Base-by-base conservation (phyloP, 2,329 filamentous ascomycete genomes). In the Thermothelomyces thermophilus region DNA sequence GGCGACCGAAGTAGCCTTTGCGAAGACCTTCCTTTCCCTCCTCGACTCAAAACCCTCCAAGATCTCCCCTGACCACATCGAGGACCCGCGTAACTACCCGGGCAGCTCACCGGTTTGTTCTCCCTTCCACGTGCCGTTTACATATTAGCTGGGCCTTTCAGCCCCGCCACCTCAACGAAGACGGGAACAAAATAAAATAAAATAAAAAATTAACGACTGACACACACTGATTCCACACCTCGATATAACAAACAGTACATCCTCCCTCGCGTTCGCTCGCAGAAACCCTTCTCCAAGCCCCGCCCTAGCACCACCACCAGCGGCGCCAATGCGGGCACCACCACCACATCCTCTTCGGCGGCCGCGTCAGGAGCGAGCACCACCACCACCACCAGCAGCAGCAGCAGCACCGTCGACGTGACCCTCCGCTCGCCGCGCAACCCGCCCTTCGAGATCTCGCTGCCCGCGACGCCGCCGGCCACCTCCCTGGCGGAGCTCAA, bases 51-150 rank as follows among this genome's bases (percentile, higher is more conserved):
- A 84, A 43, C 86, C 90, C 7, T 68, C 83, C 61, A 94, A 90
- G 73, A 79, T 97, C 56, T 82, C 85, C n/a, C 75, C 87, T 57
- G 89, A 97, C 68, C 86, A 96, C 80, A 83, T 94, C 67, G 87
- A 91, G 69, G 88, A 96, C 64, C 82, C 88, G 43, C 83, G 83
- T 61, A 81, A 77, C 58, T 90, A 91, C 65, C 86, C 87, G 20
- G 73, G 86, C 22, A 82, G 86, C 55, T 76, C 82, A 57, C 85
- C 90, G 14, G 91, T 96, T 79, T 26, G 83, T 52, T 41, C 24
- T 43, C 36, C 9, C 16, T 28, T 22, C n/a, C n/a, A n/a, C n/a
- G n/a, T n/a, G n/a, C n/a, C n/a, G n/a, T n/a, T n/a, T n/a, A n/a
- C n/a, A n/a, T n/a, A n/a, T n/a, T n/a, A n/a, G n/a, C n/a, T n/a